Percentiles rank a stretch among this genome's conserved stretches.
These are phyloP conservation scores for Thuidium tamariscinum DNA, from an alignment of 225 moss, liverwort and hornwort species.

Conservation along the genomic window DNA sequence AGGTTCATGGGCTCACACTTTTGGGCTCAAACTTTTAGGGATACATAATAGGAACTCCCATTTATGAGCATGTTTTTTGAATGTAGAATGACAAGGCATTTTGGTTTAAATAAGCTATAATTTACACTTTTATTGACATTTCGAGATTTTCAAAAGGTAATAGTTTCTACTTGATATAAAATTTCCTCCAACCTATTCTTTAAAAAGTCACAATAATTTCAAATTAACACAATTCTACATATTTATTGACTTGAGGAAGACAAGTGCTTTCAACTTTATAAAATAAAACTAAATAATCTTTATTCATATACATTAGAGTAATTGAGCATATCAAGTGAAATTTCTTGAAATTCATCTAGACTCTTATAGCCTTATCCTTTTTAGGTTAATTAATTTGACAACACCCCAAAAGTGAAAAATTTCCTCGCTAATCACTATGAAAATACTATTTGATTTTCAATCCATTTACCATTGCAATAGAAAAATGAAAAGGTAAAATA, in stretches of 20 bases:
- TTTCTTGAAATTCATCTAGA: background rate
- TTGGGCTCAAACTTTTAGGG: too few species aligned
- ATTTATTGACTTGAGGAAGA: background rate
- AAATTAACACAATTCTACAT: fast-evolving
- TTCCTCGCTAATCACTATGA: too few species aligned
- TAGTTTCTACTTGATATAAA: background rate
- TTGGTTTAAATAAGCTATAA: too few species aligned
- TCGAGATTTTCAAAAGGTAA: background rate
- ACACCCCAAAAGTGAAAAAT: background rate
- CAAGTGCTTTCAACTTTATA: background rate
- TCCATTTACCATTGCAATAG: background rate
- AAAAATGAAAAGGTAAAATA: too few species aligned
- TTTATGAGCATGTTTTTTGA: background rate
- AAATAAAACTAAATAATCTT: background rate
- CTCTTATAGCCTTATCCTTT: fast-evolving
- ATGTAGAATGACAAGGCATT: background rate
- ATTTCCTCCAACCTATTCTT: background rate
- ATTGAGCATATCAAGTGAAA: background rate
- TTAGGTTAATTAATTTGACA: background rate
- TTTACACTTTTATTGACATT: fast-evolving
- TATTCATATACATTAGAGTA: background rate
- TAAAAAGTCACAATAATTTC: background rate
- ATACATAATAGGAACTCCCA: too few species aligned
- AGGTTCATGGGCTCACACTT: too few species aligned
- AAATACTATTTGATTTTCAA: background rate